These are phyloP conservation scores for Juglanconis sp. DNA, from an alignment of 2,329 filamentous ascomycete species.

Conservation along the genomic window DNA sequence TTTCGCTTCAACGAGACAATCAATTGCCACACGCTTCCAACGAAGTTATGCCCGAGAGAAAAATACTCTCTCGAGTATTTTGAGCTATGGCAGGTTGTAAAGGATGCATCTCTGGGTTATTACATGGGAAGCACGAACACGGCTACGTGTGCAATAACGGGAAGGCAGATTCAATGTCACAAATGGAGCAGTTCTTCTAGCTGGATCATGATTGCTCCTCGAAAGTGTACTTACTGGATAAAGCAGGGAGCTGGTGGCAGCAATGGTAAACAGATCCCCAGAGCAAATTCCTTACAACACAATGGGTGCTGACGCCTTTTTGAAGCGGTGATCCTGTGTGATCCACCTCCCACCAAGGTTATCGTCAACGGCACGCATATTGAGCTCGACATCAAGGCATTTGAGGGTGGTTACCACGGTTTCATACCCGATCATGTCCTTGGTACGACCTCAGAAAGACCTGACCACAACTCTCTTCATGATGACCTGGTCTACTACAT, in stretches of 20 bases:
- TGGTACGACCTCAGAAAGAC: background rate
- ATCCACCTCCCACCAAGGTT: constrained; percentile 1
- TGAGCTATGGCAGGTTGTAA: constrained; percentile 3
- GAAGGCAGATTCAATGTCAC: constrained; percentile 4
- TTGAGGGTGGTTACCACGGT: constrained; percentile 8
- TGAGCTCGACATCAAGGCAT: background rate
- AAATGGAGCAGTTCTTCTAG: constrained; percentile 7
- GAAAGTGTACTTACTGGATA: constrained; percentile 10
- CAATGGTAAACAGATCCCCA: background rate
- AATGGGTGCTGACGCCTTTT: background rate
- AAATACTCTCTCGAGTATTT: constrained; percentile 8
- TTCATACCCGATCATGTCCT: constrained; percentile 9
- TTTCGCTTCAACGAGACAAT: constrained; percentile 13
- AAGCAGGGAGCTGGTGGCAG: background rate
- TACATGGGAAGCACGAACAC: background rate
- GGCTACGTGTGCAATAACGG: constrained; percentile 1
- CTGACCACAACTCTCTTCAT: background rate
- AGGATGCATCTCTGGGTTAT: background rate
- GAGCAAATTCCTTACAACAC: background rate
- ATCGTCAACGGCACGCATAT: background rate
- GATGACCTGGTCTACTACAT: constrained; percentile 6
- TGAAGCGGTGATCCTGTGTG: constrained; percentile 4
- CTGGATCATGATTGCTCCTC: constrained; percentile 9
- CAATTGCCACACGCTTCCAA: constrained; percentile 11
- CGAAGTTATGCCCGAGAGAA: background rate